Base-by-base conservation (phyloP, 208 protist species). In the Trypanosoma avium region DNA sequence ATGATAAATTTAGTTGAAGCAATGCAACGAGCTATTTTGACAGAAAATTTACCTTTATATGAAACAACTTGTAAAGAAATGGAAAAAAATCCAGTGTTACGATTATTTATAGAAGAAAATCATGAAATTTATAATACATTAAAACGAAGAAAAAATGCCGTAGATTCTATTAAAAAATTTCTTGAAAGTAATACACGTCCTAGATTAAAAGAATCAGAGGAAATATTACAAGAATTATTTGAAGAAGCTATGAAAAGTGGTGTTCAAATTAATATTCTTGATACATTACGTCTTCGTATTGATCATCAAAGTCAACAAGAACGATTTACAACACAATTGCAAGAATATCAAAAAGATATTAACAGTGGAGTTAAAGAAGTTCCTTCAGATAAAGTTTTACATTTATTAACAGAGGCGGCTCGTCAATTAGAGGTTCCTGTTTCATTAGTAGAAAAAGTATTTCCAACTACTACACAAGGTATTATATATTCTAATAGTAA, bases 1-100 rank as follows among this genome's bases (percentile, higher is more conserved):
- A 69, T 82, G 65, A 70, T 70, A 57, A 35, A 38, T 2, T 47
- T 67, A 29, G 69, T 75, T 2, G 45, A 62, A 29, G 24, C 35
- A 27, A 8, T 75, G 22, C 7, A 60, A 46, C 24, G 45, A n/a
- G 45, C 67, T 6, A 21, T 58, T 30, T 12, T n/a, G 3, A 62
- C 43, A 15, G 67, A 53, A 24, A 35, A 73, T 21, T 32, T 65
- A 8, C 15, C 17, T 29, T 12, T 54, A 32, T 73, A 73, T 59
- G 67, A 65, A 32, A 21, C 30, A 8, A 22, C 47, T 17, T 57
- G 74, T 42, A 53, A 69, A 49, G 42, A 45, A 12, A 73, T 61
- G 8, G 58, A 42, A 38, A 58, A 49, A 32, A 50, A 52, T 32
- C 5, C 5, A 22, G 22, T 35, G 9, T 30, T 73, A 4, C 46